Evolutionary conservation across 2,329 filamentous ascomycete genomes (phyloP).

Genomic region (Cercospora sojina): DNA sequence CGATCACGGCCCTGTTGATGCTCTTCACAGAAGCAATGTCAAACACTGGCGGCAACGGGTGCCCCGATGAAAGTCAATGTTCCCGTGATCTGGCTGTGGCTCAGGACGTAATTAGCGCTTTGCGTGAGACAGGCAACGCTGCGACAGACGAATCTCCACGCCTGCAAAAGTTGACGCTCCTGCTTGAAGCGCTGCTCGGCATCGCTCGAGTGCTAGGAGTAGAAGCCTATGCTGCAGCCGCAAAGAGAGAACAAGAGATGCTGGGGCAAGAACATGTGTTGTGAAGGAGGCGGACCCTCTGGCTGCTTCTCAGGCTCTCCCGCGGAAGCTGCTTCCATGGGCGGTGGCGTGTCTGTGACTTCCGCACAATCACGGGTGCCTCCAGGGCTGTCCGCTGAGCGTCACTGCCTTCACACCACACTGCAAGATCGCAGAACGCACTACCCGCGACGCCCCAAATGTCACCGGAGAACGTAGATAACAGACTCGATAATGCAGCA

Average conservation of each 20-base stretch:
- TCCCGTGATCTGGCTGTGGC: neutral
- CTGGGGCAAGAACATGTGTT: neutral
- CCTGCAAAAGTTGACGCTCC: neutral
- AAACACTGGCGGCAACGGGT: neutral
- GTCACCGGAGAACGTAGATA: too few relatives aligned
- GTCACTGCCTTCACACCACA: neutral
- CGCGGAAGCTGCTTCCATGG: neutral
- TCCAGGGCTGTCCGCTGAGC: neutral
- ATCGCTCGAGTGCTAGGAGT: neutral
- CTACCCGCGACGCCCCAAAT: neutral
- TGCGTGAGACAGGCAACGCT: neutral
- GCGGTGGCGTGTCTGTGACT: neutral
- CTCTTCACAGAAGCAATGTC: neutral
- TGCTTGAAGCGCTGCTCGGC: neutral
- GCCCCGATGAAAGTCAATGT: neutral
- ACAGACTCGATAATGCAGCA: too few relatives aligned
- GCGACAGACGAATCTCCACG: neutral
- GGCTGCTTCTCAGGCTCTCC: neutral
- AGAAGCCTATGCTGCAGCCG: neutral
- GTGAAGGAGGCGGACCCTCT: neutral
- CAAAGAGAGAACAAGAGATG: neutral
- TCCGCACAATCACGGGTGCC: neutral
- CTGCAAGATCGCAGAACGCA: neutral
- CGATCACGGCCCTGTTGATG: neutral
- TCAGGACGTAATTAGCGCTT: neutral